Base-by-base conservation (phyloP, 169 alveolate species). In the Plasmodium coatneyi region DNA sequence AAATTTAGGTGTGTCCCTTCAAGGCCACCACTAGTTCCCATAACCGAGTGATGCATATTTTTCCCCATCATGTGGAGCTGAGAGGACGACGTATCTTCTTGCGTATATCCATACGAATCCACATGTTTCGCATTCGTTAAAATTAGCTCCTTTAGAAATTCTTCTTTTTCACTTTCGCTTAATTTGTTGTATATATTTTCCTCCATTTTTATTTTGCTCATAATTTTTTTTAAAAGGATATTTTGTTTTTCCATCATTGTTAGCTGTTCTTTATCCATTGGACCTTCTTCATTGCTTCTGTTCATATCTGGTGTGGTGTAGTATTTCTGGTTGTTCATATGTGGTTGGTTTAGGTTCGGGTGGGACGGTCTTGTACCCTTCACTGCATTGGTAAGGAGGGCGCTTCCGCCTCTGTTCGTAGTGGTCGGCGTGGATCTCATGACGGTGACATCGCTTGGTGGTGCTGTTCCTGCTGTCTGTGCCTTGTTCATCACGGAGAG, bases 101-200 rank as follows among this genome's bases (percentile, higher is more conserved):
- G 41, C 3, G n/a, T 22, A 56, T 54, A 56, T 66, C 49, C 91
- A n/a, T 34, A 82, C 1, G 66, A 9, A 16, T 82, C 83, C 19
- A 6, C 49, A 10, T 3, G 22, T 28, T 83, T 71, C 1, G 46
- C 19, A 71, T 83, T 70, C 19, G 30, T 83, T 43, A 83, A 83
- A 7, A 19, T 3, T 19, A 83, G 49, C 49, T 71, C 83, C 19
- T 83, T 66, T 41, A 83, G 52, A 16, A 83, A 80, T 46, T 83
- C 83, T 14, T 71, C 39, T 43, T 43, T 83, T 39, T 83, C 92
- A 32, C 25, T 39, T 22, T 83, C 83, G 76, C 92, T 83, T 43
- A 83, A 25, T 41, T 71, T 83, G 56, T 71, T 83, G 14, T 70
- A 34, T 1, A 83, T 41, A 70, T 41, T 39, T 70, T 83, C 92